These are phyloP conservation scores for Pichia scutulata DNA, from an alignment of 805 yeast species.

Conservation along the genomic window DNA sequence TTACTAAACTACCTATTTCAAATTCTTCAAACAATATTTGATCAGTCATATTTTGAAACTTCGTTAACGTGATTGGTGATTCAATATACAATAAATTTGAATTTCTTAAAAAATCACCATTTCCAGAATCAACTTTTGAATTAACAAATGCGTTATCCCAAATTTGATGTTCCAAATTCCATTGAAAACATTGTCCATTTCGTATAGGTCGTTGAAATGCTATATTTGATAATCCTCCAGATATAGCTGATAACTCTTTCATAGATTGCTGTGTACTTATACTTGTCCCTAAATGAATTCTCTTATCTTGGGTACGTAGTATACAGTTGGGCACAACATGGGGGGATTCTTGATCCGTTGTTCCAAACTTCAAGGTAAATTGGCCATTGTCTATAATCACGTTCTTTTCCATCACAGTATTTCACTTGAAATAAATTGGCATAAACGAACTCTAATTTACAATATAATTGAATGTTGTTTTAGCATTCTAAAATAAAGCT, in stretches of 20 bases:
- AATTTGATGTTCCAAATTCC: conserved; percentile 83
- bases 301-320: conserved; percentile 67
- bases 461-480: too few relatives aligned
- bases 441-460: too few relatives aligned
- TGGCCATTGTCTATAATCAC: conserved; percentile 88
- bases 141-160: conserved; percentile 75
- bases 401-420: conserved; percentile 12
- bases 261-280: conserved; percentile 28
- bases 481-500: too few relatives aligned
- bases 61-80: conserved; percentile 74
- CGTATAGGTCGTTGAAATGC: conserved; percentile 76
- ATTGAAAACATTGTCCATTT: conserved; percentile 79
- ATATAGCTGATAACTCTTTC: conserved; percentile 41
- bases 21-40: conserved; percentile 93
- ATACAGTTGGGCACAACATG: conserved; percentile 58
- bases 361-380: conserved; percentile 66
- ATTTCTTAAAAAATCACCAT: conserved; percentile 37
- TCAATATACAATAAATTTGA: conserved; percentile 68
- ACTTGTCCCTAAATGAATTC: conserved; percentile 66
- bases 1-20: conserved; percentile 62
- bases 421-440: background rate
- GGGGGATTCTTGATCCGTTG: conserved; percentile 37
- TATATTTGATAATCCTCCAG: conserved; percentile 43
- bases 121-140: conserved; percentile 24
- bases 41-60: conserved; percentile 75